Evolutionary conservation across 768 basidiomycete species (phyloP).

Genomic region (Calocera cornea): DNA sequence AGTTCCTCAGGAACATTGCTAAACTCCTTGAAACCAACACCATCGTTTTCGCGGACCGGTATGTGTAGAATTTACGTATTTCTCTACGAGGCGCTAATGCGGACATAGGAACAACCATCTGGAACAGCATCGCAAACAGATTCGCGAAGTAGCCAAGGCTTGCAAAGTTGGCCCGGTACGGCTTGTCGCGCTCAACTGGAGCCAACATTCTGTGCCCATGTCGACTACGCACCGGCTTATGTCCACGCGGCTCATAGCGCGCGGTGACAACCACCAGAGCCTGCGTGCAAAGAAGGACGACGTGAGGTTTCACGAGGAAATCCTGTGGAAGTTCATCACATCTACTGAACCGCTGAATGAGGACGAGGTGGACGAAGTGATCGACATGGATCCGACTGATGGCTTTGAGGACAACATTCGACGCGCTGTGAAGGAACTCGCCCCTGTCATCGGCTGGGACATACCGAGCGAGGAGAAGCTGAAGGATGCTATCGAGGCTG

Average conservation of each 20-base stretch:
- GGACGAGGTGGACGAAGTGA: constrained; percentile 48
- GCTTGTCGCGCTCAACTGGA: constrained; percentile 73
- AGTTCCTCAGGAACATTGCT: constrained; percentile 60
- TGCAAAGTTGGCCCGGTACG: constrained; percentile 35
- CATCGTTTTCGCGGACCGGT: constrained; percentile 92
- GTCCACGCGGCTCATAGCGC: constrained; percentile 51
- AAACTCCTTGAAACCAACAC: constrained; percentile 45
- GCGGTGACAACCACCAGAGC: constrained; percentile 76
- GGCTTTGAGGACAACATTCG: constrained; percentile 39
- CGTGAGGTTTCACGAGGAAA: constrained; percentile 52
- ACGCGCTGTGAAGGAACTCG: constrained; percentile 46
- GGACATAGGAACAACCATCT: constrained; percentile 73
- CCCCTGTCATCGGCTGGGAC: constrained; percentile 39
- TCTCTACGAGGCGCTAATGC: background rate
- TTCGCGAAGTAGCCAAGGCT: constrained; percentile 41
- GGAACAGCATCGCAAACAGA: constrained; percentile 54
- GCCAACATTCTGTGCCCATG: constrained; percentile 40
- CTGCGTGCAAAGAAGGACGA: constrained; percentile 43
- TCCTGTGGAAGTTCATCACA: constrained; percentile 70
- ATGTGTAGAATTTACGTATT: too few relatives aligned
- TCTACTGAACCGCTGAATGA: constrained; percentile 46
- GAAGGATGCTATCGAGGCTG: constrained; percentile 34
- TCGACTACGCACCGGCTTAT: constrained; percentile 59
- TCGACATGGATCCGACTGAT: constrained; percentile 52
- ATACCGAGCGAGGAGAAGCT: constrained; percentile 45